phyloP scores from a whole-genome alignment of 441 rosid genomes.

The Gossypium davidsonii region DNA sequence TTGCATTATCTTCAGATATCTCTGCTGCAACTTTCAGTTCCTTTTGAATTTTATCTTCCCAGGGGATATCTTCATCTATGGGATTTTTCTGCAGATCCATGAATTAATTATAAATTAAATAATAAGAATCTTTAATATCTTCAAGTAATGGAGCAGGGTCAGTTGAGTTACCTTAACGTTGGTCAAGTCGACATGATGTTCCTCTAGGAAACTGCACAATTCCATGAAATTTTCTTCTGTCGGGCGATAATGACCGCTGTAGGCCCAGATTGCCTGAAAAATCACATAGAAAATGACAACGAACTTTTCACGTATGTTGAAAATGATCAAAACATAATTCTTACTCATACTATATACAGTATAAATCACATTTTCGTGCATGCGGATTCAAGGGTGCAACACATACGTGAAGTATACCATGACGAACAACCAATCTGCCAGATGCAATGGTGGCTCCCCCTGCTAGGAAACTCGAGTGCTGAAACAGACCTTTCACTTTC shows the following conservation, averaged over 20 bases:
- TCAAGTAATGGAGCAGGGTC: background rate
- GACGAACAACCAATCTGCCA: constrained; percentile 50
- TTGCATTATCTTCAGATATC: background rate
- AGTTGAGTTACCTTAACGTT: constrained; percentile 62
- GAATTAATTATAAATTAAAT: no score
- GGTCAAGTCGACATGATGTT: constrained; percentile 60
- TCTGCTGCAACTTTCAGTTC: background rate
- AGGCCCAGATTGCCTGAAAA: constrained; percentile 82
- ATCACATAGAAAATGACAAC: no score
- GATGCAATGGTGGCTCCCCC: constrained; percentile 71
- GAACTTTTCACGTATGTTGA: background rate
- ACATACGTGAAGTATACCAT: constrained; percentile 33
- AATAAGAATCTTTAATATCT: no score
- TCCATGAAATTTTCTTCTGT: constrained; percentile 81
- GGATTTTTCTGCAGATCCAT: background rate
- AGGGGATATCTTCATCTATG: background rate
- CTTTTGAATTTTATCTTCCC: background rate
- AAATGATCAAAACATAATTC: background rate
- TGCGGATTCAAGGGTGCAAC: background rate
- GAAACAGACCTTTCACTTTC: constrained; percentile 50
- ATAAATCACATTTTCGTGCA: background rate
- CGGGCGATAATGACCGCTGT: constrained; percentile 92
- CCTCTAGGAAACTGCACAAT: constrained; percentile 54
- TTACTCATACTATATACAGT: no score
- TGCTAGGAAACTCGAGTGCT: constrained; percentile 62